Base-by-base conservation (phyloP, 768 basidiomycete genomes). In the Gymnopilus junonius region DNA sequence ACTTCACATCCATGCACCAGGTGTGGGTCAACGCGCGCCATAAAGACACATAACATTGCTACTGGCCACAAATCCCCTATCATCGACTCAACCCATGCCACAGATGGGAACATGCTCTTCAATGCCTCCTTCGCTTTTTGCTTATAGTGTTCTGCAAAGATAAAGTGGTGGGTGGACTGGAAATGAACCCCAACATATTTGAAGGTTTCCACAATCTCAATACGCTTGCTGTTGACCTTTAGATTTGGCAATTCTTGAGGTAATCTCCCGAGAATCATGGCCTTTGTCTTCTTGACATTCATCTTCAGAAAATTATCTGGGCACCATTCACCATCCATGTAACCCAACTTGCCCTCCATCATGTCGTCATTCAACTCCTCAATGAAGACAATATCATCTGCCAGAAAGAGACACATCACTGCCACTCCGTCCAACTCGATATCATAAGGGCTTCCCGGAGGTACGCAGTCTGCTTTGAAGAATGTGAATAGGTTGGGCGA, bases 11-110 rank as follows among this genome's bases (percentile, higher is more conserved):
- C 55, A 15, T 39, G 25, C 4, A 29, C 42, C 20, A 56, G 23
- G 29, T 56, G 55, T 10, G 55, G 55, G 27, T 56, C 55, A 3
- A 58, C 34, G 4, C 56, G 40, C 1, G 56, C 56, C 56, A 58
- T 58, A 23, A 17, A 58, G 11, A 58, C 11, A 11, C 40, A 37
- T 25, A 56, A 8, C 2, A 10, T 40, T 7, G 23, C 35, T 40
- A 20, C 11, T 1, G 55, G 55, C 35, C 35, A 42, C 14, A 56
- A 20, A n/a, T 21, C 40, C 1, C 35, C 55, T 23, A 27, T n/a
- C 20, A 42, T 8, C 4, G 55, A 56, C 11, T 56, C 29, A 5
- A 56, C 21, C 20, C 23, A 32, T 4, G 23, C 12, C n/a, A 56
- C 17, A 31, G 51, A 54, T 14, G 4, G n/a, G 14, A 3, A 25